Evolutionary conservation across 768 basidiomycete genomes (phyloP).

Genomic region (Lactarius sanguifluus): DNA sequence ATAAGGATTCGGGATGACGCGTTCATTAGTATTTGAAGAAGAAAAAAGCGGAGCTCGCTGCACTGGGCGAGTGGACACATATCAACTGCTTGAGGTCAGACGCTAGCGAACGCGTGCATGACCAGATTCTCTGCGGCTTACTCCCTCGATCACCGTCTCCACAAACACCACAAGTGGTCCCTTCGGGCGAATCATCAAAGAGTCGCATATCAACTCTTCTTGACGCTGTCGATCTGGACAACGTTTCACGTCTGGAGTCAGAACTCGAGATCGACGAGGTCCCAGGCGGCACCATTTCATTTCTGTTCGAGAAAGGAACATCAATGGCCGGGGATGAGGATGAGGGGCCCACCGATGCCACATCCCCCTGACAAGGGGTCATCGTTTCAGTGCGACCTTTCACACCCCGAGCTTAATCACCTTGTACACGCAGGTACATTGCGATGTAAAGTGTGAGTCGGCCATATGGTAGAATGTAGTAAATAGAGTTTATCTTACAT

Average conservation of each 20-base stretch:
- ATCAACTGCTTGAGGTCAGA: slow-evolving; percentile 63
- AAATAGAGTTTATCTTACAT: background rate
- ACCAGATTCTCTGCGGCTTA: slow-evolving; percentile 61
- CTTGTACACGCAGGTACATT: background rate
- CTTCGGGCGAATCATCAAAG: slow-evolving; percentile 25
- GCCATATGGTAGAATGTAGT: background rate
- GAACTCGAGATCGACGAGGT: slow-evolving; percentile 46
- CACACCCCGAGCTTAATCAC: background rate
- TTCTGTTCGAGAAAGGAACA: slow-evolving; percentile 83
- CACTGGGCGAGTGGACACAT: slow-evolving; percentile 82
- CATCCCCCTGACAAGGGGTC: background rate
- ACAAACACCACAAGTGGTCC: slow-evolving; percentile 19
- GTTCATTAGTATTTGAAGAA: slow-evolving; percentile 57
- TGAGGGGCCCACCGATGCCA: slow-evolving; percentile 34
- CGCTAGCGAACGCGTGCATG: slow-evolving; percentile 54
- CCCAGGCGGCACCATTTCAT: slow-evolving; percentile 70
- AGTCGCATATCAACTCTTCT: slow-evolving; percentile 39
- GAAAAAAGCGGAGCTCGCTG: slow-evolving; percentile 66
- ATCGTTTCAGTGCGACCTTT: background rate
- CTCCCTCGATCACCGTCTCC: slow-evolving; percentile 32
- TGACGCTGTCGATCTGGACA: slow-evolving; percentile 50
- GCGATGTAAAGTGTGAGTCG: background rate
- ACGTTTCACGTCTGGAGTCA: slow-evolving; percentile 41
- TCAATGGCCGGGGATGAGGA: slow-evolving; percentile 87
- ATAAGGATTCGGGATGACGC: slow-evolving; percentile 23